Percentiles rank a stretch among this genome's conserved stretches.
phyloP scores from a whole-genome alignment of 2,329 filamentous ascomycete genomes.

The Piedraia hortae region DNA sequence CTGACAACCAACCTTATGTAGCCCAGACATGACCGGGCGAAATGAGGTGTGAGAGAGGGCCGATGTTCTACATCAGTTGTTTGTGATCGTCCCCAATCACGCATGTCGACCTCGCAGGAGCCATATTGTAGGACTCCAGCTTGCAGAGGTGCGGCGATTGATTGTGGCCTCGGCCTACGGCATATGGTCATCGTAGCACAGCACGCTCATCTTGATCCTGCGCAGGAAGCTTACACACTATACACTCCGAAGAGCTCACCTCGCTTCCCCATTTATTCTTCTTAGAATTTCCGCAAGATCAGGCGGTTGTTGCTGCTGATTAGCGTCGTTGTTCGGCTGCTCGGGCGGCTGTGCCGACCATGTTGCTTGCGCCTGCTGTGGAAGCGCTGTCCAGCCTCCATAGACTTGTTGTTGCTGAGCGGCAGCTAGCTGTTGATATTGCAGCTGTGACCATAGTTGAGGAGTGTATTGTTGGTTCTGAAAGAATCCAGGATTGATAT shows the following conservation, averaged over 20 bases:
- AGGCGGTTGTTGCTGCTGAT: constrained; percentile 5
- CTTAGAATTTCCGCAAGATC: constrained; percentile 1
- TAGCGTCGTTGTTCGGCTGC: background rate
- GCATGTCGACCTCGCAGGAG: background rate
- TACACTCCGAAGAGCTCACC: background rate
- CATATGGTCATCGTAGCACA: too few species aligned
- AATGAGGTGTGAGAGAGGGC: constrained; percentile 6
- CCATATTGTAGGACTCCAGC: background rate
- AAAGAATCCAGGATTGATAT: constrained; percentile 12
- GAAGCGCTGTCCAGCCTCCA: background rate
- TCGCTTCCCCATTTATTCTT: background rate
- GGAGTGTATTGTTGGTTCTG: constrained; percentile 7
- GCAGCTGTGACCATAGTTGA: constrained; percentile 3
- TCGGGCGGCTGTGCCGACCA: background rate
- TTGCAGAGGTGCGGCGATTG: too few species aligned
- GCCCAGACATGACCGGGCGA: too few species aligned
- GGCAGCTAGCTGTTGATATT: background rate
- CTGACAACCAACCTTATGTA: too few species aligned
- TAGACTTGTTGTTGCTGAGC: background rate
- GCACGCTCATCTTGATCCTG: background rate
- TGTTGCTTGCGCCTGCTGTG: background rate
- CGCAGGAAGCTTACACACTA: background rate
- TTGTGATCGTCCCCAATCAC: too few species aligned
- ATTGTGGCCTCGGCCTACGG: too few species aligned
- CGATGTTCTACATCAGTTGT: too few species aligned